These are phyloP conservation scores for Nothopassalora personata DNA, from an alignment of 2,329 filamentous ascomycete species.

Conservation along the genomic window DNA sequence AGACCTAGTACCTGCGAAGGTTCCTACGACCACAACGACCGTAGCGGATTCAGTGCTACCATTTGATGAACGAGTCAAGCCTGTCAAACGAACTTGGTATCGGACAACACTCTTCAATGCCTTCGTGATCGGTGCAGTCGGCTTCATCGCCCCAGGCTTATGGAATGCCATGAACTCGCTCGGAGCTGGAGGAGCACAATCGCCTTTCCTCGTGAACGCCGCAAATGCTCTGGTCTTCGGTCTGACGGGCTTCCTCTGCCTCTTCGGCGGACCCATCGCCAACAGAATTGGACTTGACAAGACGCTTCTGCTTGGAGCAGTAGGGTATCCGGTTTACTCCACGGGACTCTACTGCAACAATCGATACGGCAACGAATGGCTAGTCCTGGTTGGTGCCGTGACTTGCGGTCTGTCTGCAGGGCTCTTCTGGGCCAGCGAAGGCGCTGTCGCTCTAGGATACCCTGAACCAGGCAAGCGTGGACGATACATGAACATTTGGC, in stretches of 20 bases:
- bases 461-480: constrained; percentile 39
- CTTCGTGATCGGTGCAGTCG: constrained; percentile 49
- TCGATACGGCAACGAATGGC: constrained; percentile 48
- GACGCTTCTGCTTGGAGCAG: constrained; percentile 42
- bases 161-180: constrained; percentile 55
- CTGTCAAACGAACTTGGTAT: constrained; percentile 40
- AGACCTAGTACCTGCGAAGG: background rate
- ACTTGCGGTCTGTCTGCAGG: constrained; percentile 47
- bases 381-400: constrained; percentile 47
- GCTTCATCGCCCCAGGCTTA: constrained; percentile 47
- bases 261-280: constrained; percentile 46
- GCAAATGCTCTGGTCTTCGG: constrained; percentile 50
- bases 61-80: background rate
- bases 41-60: background rate
- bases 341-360: constrained; percentile 49
- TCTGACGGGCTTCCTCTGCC: constrained; percentile 44
- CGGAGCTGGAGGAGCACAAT: constrained; percentile 50
- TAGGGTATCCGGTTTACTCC: constrained; percentile 47
- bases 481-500: constrained; percentile 45
- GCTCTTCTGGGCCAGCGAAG: constrained; percentile 49
- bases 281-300: constrained; percentile 47
- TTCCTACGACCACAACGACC: background rate
- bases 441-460: constrained; percentile 40
- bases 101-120: constrained; percentile 51
- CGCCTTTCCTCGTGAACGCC: constrained; percentile 49